Evolutionary conservation across 140 eudicot species (phyloP).

Genomic region (Cichorium intybus): DNA sequence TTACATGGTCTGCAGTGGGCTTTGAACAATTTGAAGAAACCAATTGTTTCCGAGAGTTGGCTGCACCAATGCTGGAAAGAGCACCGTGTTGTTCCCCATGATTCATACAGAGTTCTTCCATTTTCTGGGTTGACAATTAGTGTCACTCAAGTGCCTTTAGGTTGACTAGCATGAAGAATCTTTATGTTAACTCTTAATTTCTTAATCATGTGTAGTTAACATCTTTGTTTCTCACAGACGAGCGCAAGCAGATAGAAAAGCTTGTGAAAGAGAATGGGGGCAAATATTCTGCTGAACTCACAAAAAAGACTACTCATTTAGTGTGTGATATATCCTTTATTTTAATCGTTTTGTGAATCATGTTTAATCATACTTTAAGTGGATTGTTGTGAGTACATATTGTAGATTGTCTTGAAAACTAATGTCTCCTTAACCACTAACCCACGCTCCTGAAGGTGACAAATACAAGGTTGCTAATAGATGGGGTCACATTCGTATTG

Average conservation of each 20-base stretch:
- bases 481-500: conserved; percentile 79
- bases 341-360: conserved; percentile 6
- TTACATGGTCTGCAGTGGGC: conserved; percentile 72
- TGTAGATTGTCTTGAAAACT: conserved; percentile 6
- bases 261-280: conserved; percentile 78
- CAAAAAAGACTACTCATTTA: conserved; percentile 77
- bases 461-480: conserved; percentile 83
- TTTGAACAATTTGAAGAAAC: conserved; percentile 65
- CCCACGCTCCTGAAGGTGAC: conserved; percentile 91
- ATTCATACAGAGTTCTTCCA: conserved; percentile 82
- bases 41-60: conserved; percentile 82
- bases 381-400: conserved; percentile 8
- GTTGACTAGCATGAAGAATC: conserved; percentile 36
- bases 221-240: conserved; percentile 43
- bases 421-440: conserved; percentile 50
- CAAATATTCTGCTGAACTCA: conserved; percentile 87
- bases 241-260: conserved; percentile 76
- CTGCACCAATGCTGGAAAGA: conserved; percentile 94
- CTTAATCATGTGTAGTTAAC: conserved; percentile 18
- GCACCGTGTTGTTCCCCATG: conserved; percentile 94
- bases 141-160: conserved; percentile 74
- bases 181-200: conserved; percentile 6
- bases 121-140: conserved; percentile 82
- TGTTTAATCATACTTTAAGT: conserved; percentile 5
- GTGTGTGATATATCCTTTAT: conserved; percentile 89